These are phyloP conservation scores for Amanita rimosa DNA, from an alignment of 768 basidiomycete genomes.

Conservation along the genomic window DNA sequence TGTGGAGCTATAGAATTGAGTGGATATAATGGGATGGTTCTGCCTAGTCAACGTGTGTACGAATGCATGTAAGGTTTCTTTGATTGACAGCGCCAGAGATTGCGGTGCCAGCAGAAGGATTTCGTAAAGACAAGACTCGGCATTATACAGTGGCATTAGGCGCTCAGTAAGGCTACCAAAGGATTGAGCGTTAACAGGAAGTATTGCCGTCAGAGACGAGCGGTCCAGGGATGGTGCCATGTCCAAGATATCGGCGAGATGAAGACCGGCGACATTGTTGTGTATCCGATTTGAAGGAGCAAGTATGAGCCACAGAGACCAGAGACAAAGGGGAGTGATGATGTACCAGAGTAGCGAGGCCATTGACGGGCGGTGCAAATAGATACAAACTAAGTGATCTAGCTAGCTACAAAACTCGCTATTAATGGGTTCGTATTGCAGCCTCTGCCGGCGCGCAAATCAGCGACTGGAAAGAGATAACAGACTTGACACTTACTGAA, in stretches of 20 bases:
- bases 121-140: constrained; percentile 25
- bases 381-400: background rate
- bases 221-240: constrained; percentile 8
- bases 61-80: background rate
- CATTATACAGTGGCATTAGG: constrained; percentile 27
- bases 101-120: constrained; percentile 37
- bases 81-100: constrained; percentile 21
- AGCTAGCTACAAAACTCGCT: background rate
- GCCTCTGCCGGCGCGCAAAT: constrained; percentile 30
- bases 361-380: background rate
- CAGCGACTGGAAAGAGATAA: constrained; percentile 2
- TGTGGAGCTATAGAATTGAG: constrained; percentile 11
- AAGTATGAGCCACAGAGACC: constrained; percentile 1
- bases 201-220: constrained; percentile 32
- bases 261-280: background rate
- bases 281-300: background rate
- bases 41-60: background rate
- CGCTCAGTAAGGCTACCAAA: constrained; percentile 20
- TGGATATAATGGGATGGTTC: constrained; percentile 21
- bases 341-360: background rate
- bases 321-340: constrained; percentile 1
- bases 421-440: constrained; percentile 44
- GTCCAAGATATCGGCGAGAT: background rate
- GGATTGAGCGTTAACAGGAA: constrained; percentile 32
- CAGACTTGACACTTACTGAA: constrained; percentile 61